Conservation (phyloP, 2,329 filamentous ascomycete species). For the Colletotrichum godetiae region DNA sequence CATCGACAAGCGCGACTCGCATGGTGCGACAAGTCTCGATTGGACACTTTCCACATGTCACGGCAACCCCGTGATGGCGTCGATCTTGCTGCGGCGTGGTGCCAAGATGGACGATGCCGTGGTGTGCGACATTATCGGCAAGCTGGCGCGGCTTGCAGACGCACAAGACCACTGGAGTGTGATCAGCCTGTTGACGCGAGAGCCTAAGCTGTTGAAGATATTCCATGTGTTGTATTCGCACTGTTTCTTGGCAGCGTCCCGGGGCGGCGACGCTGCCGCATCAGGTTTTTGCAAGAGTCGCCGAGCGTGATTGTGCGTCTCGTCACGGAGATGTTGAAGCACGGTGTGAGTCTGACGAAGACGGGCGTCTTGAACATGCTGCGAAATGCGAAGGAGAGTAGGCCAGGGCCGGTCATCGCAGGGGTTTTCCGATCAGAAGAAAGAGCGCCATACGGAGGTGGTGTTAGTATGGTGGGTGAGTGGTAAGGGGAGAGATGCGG, state of each 20-base stretch:
- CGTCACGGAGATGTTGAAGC: neutral
- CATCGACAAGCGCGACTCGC: neutral
- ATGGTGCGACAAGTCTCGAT: neutral
- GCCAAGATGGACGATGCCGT: neutral
- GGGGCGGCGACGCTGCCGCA: neutral
- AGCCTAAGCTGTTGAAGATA: slow-evolving; percentile 6
- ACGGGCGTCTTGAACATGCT: neutral
- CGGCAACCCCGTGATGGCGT: neutral
- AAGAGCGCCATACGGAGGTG: too few relatives aligned
- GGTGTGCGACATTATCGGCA: neutral
- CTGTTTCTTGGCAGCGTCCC: neutral
- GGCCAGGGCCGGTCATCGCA: neutral
- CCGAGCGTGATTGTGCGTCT: neutral
- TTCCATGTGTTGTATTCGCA: neutral
- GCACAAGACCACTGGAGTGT: neutral
- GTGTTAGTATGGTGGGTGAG: too few relatives aligned
- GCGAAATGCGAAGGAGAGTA: neutral
- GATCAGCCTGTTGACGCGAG: neutral
- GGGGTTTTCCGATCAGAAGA: neutral
- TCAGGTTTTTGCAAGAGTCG: neutral
- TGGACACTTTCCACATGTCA: neutral
- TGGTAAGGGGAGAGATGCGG: too few relatives aligned
- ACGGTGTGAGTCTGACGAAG: neutral
- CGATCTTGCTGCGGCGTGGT: neutral
- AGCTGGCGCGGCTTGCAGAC: neutral